These are phyloP conservation scores for Monosporozyma siamensis DNA, from an alignment of 805 yeast genomes.

Conservation along the genomic window DNA sequence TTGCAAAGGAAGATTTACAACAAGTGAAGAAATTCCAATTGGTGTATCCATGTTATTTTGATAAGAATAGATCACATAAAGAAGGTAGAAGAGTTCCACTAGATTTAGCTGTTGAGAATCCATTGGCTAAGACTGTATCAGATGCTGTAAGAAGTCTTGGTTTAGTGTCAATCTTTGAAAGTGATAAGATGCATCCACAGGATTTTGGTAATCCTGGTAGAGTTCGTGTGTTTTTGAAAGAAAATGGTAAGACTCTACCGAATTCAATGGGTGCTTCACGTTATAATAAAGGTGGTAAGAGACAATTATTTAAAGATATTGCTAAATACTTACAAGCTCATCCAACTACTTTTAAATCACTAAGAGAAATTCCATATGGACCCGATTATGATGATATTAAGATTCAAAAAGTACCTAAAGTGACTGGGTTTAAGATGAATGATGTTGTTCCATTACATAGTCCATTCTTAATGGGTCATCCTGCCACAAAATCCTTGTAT, in stretches of 20 bases:
- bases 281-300: constrained; percentile 38
- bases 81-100: constrained; percentile 77
- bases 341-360: constrained; percentile 59
- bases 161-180: constrained; percentile 44
- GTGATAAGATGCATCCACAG: constrained; percentile 87
- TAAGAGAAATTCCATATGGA: constrained; percentile 58
- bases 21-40: constrained; percentile 63
- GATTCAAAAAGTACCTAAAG: constrained; percentile 58
- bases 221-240: constrained; percentile 63
- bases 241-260: constrained; percentile 35
- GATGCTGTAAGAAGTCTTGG: constrained; percentile 50
- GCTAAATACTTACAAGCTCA: constrained; percentile 52
- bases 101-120: constrained; percentile 71
- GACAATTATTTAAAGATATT: constrained; percentile 53
- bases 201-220: constrained; percentile 98
- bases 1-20: constrained; percentile 48
- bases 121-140: constrained; percentile 71
- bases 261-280: constrained; percentile 11
- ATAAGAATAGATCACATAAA: constrained; percentile 57
- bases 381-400: constrained; percentile 48
- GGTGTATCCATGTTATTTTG: constrained; percentile 89
- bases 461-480: constrained; percentile 71
- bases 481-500: constrained; percentile 64
- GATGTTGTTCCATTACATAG: constrained; percentile 83
- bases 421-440: constrained; percentile 82